Base-by-base conservation (phyloP, 129 eudicot genomes). In the Flaveria ramosissima region DNA sequence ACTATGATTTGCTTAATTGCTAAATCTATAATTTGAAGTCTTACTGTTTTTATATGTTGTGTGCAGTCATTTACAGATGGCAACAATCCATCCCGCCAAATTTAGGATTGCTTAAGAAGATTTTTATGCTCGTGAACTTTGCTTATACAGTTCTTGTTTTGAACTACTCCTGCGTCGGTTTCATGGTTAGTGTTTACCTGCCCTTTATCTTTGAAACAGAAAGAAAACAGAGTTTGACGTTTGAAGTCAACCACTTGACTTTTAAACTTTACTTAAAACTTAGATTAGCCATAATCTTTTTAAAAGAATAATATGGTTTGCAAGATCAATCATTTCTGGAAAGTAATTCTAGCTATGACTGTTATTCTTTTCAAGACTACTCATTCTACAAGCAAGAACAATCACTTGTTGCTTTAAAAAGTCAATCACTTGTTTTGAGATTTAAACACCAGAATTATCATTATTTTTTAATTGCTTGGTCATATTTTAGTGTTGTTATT, bases 1-100 rank as follows among this genome's bases (percentile, higher is more conserved):
- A 55, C 32, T 3, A 53, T 2, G 2, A 55, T 77, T 17, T 5
- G 26, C 70, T 69, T 78, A 45, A 12, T 27, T 16, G 9, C 20
- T 0, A 27, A 20, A 52, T 65, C 30, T 3, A 26, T 24, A 9
- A 42, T 9, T 61, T 13, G 17, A 17, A 24, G 0, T 23, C 39
- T 10, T 32, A 30, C 12, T 27, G 45, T 79, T 16, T 76, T n/a
- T 52, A 14, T 16, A 78, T 75, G 63, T 61, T 20, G 6, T 70
- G 23, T 51, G 66, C 97, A 93, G 96, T 82, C 67, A 77, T 93
- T 72, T 93, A 89, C 79, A 87, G 92, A 83, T 93, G 98, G 98
- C 96, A 93, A 74, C 98, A 87, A 79, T 88, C 87, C 17, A 63
- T 83, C 43, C 78, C 90, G 21, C 67, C 73, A 24, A 61, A 68